phyloP scores from a whole-genome alignment of 176 grass and related monocot genomes.

The bread wheat (Triticum aestivum) region DNA sequence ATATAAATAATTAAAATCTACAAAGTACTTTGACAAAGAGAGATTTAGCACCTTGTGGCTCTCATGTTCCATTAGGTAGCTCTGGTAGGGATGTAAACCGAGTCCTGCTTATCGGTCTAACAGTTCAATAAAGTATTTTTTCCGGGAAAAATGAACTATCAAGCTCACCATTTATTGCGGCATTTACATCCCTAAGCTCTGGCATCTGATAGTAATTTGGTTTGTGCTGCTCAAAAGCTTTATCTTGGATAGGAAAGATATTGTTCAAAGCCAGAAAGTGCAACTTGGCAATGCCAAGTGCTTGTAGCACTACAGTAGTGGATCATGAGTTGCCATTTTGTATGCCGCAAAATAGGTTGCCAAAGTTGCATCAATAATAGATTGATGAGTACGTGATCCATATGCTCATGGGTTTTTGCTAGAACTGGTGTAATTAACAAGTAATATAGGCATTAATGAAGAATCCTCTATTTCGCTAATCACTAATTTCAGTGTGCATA shows the following conservation, averaged over 20 bases:
- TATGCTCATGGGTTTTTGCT: neutral
- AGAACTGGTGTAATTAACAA: neutral
- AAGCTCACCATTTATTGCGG: no score
- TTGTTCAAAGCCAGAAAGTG: neutral
- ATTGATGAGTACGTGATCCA: neutral
- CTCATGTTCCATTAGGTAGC: neutral
- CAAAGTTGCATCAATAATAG: constrained; percentile 23
- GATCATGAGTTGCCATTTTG: constrained; percentile 22
- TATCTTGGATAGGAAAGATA: constrained; percentile 9
- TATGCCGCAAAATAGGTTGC: neutral
- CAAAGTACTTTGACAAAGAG: neutral
- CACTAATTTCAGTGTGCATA: neutral
- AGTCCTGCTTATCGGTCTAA: no score
- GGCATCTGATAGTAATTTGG: neutral
- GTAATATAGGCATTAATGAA: neutral
- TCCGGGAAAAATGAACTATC: no score
- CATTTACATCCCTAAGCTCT: no score
- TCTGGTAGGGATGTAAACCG: no score
- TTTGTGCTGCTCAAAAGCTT: neutral
- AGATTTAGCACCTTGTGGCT: neutral
- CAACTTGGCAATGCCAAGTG: constrained; percentile 20
- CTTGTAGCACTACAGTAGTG: constrained; percentile 34
- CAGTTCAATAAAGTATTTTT: no score
- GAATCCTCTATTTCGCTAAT: neutral
- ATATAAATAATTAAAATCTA: neutral